Base-by-base conservation (phyloP, 768 basidiomycete species). In the Trametes meyenii region DNA sequence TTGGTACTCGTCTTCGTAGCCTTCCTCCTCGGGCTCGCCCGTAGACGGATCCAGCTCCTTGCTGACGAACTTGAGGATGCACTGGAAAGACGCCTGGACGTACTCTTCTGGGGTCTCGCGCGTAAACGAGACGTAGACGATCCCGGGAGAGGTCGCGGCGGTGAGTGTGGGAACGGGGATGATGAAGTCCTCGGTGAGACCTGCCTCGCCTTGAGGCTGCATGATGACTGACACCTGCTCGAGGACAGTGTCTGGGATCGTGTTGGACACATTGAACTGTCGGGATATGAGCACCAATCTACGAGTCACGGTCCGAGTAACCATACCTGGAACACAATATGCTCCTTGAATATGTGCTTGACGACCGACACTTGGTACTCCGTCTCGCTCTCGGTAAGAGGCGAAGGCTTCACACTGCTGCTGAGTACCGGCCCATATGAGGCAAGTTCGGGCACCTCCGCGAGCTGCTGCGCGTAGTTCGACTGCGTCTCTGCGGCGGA, bases 1-100 rank as follows among this genome's bases (percentile, higher is more conserved):
- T 74, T 94, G 92, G 75, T 99, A 99, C 75, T 98, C 96, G 77
- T 98, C 97, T 71, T 95, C 92, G 74, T 98, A 99, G n/a, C 97
- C 97, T 55, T 97, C 96, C 65, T 92, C 94, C 75, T 99, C 97
- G 10, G 97, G 97, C 70, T 92, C 88, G 23, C 96, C 96, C 14
- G 92, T 96, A 46, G 90, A 83, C 13, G 97, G 97, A 74, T 99
- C 97, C 17, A 98, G 84, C 72, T 99, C 97, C 76, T 98, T 99
- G 79, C 92, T 96, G 68, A 96, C 79, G 72, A 97, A 99, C 75
- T 94, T 94, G 74, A 99, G 87, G 10, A 87, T 84, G 72, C 94
- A 97, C 63, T 84, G 83, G 85, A 98, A 98, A 17, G 94, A 92
- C 7, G 87, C 92, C 39, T 87, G 77, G 16, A 85, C 82, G 75